Conservation (phyloP, 2,329 filamentous ascomycete genomes). For the Zalaria sp. region DNA sequence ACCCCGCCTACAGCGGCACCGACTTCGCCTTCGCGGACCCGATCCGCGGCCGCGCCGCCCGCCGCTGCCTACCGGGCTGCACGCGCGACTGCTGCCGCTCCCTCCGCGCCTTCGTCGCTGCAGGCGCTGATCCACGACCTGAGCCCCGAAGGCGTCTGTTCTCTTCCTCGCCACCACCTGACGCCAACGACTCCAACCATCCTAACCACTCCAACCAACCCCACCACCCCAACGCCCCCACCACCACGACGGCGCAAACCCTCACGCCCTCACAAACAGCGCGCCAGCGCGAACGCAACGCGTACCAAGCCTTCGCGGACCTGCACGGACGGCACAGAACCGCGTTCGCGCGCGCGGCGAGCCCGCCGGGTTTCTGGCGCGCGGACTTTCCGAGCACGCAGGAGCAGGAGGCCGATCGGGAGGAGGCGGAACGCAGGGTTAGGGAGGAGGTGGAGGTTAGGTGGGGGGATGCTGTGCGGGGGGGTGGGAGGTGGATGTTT, state of each 20-base stretch:
- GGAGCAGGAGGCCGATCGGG: slow-evolving; percentile 52
- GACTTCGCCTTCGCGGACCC: slow-evolving; percentile 63
- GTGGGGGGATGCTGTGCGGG: slow-evolving; percentile 67
- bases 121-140: not conserved
- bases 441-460: slow-evolving; percentile 54
- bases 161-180: too few relatives aligned
- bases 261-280: slow-evolving; percentile 12
- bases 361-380: slow-evolving; percentile 83
- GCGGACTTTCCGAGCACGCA: slow-evolving; percentile 83
- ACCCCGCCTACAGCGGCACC: slow-evolving; percentile 57
- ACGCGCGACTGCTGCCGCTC: slow-evolving; percentile 64
- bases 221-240: not conserved
- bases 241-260: slow-evolving; percentile 1
- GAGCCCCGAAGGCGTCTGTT: not conserved
- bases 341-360: slow-evolving; percentile 53
- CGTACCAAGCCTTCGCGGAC: slow-evolving; percentile 50
- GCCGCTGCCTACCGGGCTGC: slow-evolving; percentile 60
- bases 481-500: slow-evolving; percentile 66
- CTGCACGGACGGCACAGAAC: slow-evolving; percentile 65
- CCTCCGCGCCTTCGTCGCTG: slow-evolving; percentile 6
- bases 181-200: too few relatives aligned
- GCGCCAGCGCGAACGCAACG: slow-evolving; percentile 11
- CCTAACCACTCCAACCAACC: too few relatives aligned
- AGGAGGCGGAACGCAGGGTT: slow-evolving; percentile 50
- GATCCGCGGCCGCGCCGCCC: slow-evolving; percentile 54